These are phyloP conservation scores for Blumeria hordei DNA, from an alignment of 2,329 filamentous ascomycete species.

Conservation along the genomic window DNA sequence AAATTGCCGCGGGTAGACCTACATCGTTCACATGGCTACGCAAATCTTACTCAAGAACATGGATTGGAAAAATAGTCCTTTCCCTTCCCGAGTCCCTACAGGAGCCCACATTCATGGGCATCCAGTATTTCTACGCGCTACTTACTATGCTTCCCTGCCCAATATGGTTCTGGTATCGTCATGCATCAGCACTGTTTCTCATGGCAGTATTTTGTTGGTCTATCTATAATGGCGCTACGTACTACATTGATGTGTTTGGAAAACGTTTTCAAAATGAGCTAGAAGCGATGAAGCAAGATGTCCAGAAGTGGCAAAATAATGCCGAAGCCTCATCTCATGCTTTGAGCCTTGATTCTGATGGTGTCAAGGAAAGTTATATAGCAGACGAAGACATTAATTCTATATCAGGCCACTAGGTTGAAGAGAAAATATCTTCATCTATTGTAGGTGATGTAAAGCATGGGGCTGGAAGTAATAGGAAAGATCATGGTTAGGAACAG, in stretches of 20 bases:
- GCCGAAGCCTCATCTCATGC: no score
- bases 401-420: no score
- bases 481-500: no score
- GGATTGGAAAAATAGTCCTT: slow-evolving; percentile 70
- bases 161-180: slow-evolving; percentile 78
- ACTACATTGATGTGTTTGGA: slow-evolving; percentile 95
- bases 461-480: no score
- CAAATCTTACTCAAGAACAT: slow-evolving; percentile 68
- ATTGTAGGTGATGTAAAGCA: no score
- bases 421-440: no score
- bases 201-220: slow-evolving; percentile 75
- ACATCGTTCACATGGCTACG: slow-evolving; percentile 97
- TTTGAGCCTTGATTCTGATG: no score
- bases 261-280: slow-evolving; percentile 92
- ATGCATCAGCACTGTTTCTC: slow-evolving; percentile 56
- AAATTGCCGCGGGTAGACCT: slow-evolving; percentile 84
- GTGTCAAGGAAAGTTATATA: no score
- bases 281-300: slow-evolving; percentile 68
- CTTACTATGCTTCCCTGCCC: slow-evolving; percentile 88
- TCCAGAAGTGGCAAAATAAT: slow-evolving; percentile 59
- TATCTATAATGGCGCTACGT: slow-evolving; percentile 90
- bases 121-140: slow-evolving; percentile 79
- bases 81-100: slow-evolving; percentile 52
- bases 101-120: slow-evolving; percentile 81
- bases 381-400: no score